Percentiles rank a stretch among this genome's conserved stretches.
phyloP scores from a whole-genome alignment of 176 grass and related monocot genomes.

The Cymbopogon citratus region DNA sequence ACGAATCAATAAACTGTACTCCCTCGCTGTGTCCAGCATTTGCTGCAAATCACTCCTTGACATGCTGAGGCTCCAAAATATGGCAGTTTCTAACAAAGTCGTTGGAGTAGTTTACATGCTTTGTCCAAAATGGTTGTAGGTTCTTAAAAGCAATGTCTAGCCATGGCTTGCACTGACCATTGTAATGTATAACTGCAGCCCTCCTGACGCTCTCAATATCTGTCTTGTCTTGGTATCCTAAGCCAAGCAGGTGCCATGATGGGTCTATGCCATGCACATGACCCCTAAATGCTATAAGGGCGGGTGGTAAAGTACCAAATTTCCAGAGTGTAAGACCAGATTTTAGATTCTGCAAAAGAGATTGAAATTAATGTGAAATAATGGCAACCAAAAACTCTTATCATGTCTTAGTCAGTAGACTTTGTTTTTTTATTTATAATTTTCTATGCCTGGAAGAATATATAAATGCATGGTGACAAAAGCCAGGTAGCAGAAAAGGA shows the following conservation, averaged over 20 bases:
- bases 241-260: slow-evolving; percentile 84
- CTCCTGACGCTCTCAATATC: slow-evolving; percentile 52
- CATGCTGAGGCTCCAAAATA: slow-evolving; percentile 62
- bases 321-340: slow-evolving; percentile 82
- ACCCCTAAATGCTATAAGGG: slow-evolving; percentile 80
- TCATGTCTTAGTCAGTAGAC: not conserved
- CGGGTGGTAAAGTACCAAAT: slow-evolving; percentile 89
- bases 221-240: slow-evolving; percentile 88
- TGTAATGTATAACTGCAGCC: slow-evolving; percentile 82
- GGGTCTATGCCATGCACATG: slow-evolving; percentile 71
- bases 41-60: slow-evolving; percentile 23
- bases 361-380: slow-evolving; percentile 19
- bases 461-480: not conserved
- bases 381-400: not conserved
- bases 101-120: slow-evolving; percentile 75
- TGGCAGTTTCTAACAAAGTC: slow-evolving; percentile 83
- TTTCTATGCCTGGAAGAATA: not conserved
- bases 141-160: slow-evolving; percentile 83
- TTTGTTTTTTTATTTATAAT: not conserved
- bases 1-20: slow-evolving; percentile 9
- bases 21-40: slow-evolving; percentile 7
- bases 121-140: slow-evolving; percentile 81
- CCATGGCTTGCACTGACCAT: slow-evolving; percentile 93
- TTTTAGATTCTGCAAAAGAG: slow-evolving; percentile 79
- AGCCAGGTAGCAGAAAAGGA: not conserved